phyloP scores from a whole-genome alignment of 1,284 basidiomycete species.

The Salmacisia buchloeana region DNA sequence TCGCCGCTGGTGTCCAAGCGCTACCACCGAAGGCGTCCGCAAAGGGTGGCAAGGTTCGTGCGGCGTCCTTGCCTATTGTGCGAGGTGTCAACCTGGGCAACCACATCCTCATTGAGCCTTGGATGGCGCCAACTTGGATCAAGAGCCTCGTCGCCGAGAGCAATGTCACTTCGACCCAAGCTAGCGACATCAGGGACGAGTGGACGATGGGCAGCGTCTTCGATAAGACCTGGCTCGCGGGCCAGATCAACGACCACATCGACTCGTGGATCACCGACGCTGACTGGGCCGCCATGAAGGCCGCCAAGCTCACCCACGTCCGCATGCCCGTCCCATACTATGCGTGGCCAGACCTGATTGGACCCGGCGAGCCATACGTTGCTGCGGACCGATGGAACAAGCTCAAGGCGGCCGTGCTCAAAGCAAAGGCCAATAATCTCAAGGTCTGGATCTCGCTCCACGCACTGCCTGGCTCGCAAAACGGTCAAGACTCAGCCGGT shows the following conservation, averaged over 20 bases:
- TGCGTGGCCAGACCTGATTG: conserved; percentile 7
- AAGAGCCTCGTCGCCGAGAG: conserved; percentile 12
- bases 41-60: background rate
- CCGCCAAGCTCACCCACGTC: conserved; percentile 20
- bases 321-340: conserved; percentile 9
- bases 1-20: background rate
- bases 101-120: conserved; percentile 13
- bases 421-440: conserved; percentile 2
- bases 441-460: conserved; percentile 13
- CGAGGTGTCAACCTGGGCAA: conserved; percentile 2
- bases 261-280: conserved; percentile 11
- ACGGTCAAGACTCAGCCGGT: conserved; percentile 5
- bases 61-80: background rate
- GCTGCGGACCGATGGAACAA: conserved; percentile 8
- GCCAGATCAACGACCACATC: conserved; percentile 7
- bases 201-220: conserved; percentile 14
- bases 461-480: conserved; percentile 7
- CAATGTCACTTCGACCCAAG: conserved; percentile 27
- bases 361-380: background rate
- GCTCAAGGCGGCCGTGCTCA: conserved; percentile 9
- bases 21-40: background rate
- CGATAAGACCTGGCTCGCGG: conserved; percentile 6
- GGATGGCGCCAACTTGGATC: conserved; percentile 15
- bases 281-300: conserved; percentile 13
- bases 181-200: conserved; percentile 24